Conservation (phyloP, 345 rosid genomes). For the Citropsis articulata region DNA sequence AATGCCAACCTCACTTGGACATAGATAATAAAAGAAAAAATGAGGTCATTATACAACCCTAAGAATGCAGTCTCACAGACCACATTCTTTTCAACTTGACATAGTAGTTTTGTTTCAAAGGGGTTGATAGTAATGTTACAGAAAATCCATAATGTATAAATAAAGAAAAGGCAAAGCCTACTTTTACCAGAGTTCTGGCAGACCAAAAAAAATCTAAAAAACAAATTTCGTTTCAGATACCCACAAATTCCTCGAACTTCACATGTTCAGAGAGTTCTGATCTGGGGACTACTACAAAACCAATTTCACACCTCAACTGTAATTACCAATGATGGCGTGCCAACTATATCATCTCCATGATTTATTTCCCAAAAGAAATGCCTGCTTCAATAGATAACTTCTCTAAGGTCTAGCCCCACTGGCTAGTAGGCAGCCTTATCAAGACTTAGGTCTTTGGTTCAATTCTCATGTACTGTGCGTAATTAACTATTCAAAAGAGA, state of each 20-base stretch:
- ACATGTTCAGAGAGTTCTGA: not conserved
- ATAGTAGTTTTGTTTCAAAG: not conserved
- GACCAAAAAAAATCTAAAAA: not conserved
- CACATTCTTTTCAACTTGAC: not conserved
- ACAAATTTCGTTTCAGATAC: not conserved
- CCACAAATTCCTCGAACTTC: not conserved
- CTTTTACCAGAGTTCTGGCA: not conserved
- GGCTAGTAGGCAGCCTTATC: too few species aligned
- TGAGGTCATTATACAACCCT: not conserved
- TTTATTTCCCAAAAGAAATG: not conserved
- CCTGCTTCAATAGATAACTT: not conserved
- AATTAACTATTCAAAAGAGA: too few species aligned
- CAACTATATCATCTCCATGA: not conserved
- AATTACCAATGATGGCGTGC: not conserved
- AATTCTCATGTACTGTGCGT: too few species aligned
- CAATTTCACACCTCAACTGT: not conserved
- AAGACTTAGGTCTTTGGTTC: too few species aligned
- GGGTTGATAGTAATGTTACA: not conserved
- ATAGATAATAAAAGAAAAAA: not conserved
- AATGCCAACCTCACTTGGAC: not conserved
- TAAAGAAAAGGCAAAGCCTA: not conserved
- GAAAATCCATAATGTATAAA: not conserved
- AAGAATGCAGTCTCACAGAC: not conserved
- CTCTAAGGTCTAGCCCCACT: not conserved
- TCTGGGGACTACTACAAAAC: not conserved